Conservation (phyloP, 352 stramenopile genomes). For the Phytophthora pseudosyringae region DNA sequence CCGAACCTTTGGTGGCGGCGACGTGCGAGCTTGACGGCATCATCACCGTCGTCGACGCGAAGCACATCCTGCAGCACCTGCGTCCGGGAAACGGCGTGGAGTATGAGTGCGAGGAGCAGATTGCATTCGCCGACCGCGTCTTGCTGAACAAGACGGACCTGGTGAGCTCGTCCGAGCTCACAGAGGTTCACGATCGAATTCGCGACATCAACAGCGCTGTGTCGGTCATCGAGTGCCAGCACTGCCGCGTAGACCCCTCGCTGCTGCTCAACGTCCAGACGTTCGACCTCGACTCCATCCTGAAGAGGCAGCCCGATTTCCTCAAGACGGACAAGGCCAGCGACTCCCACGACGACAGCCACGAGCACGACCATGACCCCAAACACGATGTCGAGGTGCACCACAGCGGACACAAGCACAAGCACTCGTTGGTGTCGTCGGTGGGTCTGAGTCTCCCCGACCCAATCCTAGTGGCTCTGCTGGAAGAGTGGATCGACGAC, state of each 20-base stretch:
- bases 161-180: conserved; percentile 81
- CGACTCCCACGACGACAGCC: conserved; percentile 12
- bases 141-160: conserved; percentile 98
- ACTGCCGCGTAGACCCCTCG: conserved; percentile 50
- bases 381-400: conserved; percentile 19
- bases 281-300: conserved; percentile 55
- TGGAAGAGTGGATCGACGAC: conserved; percentile 97
- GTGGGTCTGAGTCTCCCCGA: conserved; percentile 47
- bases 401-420: conserved; percentile 43
- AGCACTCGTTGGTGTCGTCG: conserved; percentile 49
- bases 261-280: conserved; percentile 54
- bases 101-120: conserved; percentile 94
- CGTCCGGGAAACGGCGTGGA: conserved; percentile 58
- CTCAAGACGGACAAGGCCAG: conserved; percentile 39
- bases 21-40: conserved; percentile 92
- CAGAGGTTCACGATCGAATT: conserved; percentile 40
- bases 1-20: conserved; percentile 85
- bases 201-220: conserved; percentile 60
- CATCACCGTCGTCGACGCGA: conserved; percentile 96
- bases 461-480: conserved; percentile 88
- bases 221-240: conserved; percentile 53
- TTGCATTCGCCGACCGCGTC: conserved; percentile 96
- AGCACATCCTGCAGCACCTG: conserved; percentile 89
- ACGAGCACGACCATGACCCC: conserved; percentile 11
- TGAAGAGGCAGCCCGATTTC: conserved; percentile 60